phyloP scores from a whole-genome alignment of 2,329 filamentous ascomycete genomes.

The Sclerotinia subarctica region DNA sequence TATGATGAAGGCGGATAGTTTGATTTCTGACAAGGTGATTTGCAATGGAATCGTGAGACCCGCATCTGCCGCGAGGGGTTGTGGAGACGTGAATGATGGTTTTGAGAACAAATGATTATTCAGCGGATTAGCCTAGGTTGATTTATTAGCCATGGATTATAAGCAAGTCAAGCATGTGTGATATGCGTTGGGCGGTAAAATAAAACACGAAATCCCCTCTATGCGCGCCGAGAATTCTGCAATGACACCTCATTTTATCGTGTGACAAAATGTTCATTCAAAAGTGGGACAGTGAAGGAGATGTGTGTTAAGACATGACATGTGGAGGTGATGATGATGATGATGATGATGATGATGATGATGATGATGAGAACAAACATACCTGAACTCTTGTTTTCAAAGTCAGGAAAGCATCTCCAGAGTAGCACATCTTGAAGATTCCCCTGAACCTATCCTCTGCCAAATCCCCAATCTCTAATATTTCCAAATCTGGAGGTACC shows the following conservation, averaged over 20 bases:
- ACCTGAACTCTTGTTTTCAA: conserved; percentile 93
- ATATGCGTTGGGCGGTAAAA: conserved; percentile 3
- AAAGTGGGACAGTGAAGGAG: conserved; percentile 13
- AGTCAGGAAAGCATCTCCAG: conserved; percentile 91
- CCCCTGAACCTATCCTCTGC: conserved; percentile 95
- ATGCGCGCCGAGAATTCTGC: conserved; percentile 9
- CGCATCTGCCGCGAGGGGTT: conserved; percentile 85
- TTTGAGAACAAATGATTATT: conserved; percentile 94
- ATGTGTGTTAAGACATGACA: conserved; percentile 6
- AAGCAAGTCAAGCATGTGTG: conserved; percentile 25
- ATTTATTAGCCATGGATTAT: conserved; percentile 50
- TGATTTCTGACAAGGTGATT: conserved; percentile 93
- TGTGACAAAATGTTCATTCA: neutral
- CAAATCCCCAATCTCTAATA: conserved; percentile 94
- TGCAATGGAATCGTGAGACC: conserved; percentile 96
- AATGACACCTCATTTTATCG: conserved; percentile 9
- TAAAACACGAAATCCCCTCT: neutral
- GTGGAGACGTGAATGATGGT: conserved; percentile 86
- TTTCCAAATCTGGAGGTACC: conserved; percentile 91
- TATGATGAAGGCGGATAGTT: conserved; percentile 94
- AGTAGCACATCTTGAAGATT: conserved; percentile 99
- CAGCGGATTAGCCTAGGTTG: conserved; percentile 77
- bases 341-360: conserved; percentile 7
- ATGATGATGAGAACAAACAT: conserved; percentile 40
- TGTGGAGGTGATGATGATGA: neutral